Evolutionary conservation across 2,329 filamentous ascomycete genomes (phyloP), one percentile per base, ranked within the genome.

Genomic region (Clonostachys rhizophaga): DNA sequence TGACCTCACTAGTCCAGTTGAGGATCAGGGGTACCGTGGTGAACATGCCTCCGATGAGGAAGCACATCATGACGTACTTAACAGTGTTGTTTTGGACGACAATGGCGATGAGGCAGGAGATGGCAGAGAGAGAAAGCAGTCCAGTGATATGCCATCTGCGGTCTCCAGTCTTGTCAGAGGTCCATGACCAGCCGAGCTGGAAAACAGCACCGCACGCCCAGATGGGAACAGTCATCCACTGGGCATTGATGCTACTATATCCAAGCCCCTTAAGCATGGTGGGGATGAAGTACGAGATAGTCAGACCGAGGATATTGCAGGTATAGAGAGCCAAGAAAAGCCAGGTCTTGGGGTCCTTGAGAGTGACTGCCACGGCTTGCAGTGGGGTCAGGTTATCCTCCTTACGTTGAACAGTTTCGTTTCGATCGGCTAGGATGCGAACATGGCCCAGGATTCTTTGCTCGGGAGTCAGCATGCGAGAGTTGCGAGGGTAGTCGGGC

Each of bases 1-100:
- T 74, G 1, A 83, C 84, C 59, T 86, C 88, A 40, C 77, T 81
- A 52, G 91, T 89, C 87, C 87, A 92, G 5, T 83, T 76, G 6
- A 88, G 69, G 44, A 63, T 56, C 36, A 65, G 54, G 9, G 63
- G 61, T 5, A 65, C 49, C 2, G 63, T 57, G 4, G 54, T 55
- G 52, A 62, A 68, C 44, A 67, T 56, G 13, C 64, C 65, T 8
- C 58, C 52, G 43, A 52, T 51, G 42, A 48, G 53, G 49, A 67
- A 60, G 49, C 63, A 65, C 20, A 66, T 50, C 59, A 66, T 63
- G 35, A 56, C 56, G 44, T 66, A 67, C 14, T 58, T 54, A 8
- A 60, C 61, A 16, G 58, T 53, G 13, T 57, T 62, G 17, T 60
- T 75, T 34, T 65, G 67, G 48, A 60, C 53, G 39, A 64, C 61